Base-by-base conservation (phyloP, 768 basidiomycete species). In the Sarcomyxa edulis region DNA sequence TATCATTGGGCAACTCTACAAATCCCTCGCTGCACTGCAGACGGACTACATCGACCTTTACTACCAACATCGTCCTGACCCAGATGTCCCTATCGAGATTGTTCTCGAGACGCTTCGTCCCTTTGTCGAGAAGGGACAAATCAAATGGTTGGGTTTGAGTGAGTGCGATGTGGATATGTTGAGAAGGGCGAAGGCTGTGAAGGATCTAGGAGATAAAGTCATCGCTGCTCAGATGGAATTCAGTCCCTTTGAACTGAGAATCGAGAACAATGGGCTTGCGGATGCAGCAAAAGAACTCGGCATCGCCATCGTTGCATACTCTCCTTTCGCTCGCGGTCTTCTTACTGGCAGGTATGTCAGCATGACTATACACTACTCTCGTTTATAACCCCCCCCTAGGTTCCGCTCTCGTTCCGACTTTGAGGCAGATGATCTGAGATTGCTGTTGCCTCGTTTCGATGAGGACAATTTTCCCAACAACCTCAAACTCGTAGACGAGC, bases 381-480 rank as follows among this genome's bases (percentile, higher is more conserved):
- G 47, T 10, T 37, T 18, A 12, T 26, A 16, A 35, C 50, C 52
- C 30, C 12, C 40, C 48, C 42, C 14, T 26, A 42, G 46, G 28
- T 48, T 61, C 52, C 60, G 51, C 39, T 57, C 58, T 10, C 55
- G 54, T 2, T 60, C 60, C 10, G 66, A 66, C 37, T 65, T 68
- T 27, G 61, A 54, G 21, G 49, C 51, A 39, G 50, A 40, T 12
- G 66, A 68, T 39, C 56, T 58, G 28, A 46, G 66, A 7, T 49
- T 54, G 10, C 39, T 46, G 19, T 41, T 64, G 16, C 65, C 64
- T 12, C 46, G 53, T 28, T 58, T 55, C 40, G 57, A 54, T 8
- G 48, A 54, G 33, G 67, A 68, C 42, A 72, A 71, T 49, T 73
- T 74, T 50, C 64, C 65, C 0, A 68, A 61, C 38, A 64, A 72